phyloP scores from a whole-genome alignment of 495 filamentous ascomycete species.

The Tuber microsphaerosporum region DNA sequence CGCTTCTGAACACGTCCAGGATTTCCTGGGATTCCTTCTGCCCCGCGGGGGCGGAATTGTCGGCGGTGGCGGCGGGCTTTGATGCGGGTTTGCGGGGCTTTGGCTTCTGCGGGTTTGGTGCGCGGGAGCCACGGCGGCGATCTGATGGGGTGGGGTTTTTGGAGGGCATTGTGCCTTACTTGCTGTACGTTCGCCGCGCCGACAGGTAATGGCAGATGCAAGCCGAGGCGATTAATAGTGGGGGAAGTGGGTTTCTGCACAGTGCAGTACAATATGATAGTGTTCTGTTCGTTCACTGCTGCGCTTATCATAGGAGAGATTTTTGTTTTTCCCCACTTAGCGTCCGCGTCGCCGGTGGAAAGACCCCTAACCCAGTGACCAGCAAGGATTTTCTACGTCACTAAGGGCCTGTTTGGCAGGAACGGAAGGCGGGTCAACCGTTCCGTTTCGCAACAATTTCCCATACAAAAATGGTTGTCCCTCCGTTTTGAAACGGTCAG shows the following conservation, averaged over 20 bases:
- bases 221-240: not conserved
- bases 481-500: too few relatives aligned
- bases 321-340: not conserved
- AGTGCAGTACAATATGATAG: not conserved
- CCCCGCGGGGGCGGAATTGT: not conserved
- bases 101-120: constrained; percentile 13
- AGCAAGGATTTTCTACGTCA: not conserved
- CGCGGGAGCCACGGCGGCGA: constrained; percentile 29
- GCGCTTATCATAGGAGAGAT: not conserved
- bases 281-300: not conserved
- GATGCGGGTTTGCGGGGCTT: constrained; percentile 14
- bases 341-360: not conserved
- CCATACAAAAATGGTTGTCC: too few relatives aligned
- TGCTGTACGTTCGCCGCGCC: not conserved
- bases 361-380: not conserved
- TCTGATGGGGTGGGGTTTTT: constrained; percentile 33
- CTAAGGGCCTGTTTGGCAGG: too few relatives aligned
- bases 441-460: too few relatives aligned
- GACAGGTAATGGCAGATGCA: not conserved
- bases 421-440: too few relatives aligned
- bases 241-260: not conserved
- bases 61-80: constrained; percentile 4
- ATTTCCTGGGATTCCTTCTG: constrained; percentile 54
- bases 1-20: constrained; percentile 65
- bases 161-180: constrained; percentile 21